These are phyloP conservation scores for Citrus glauca DNA, from an alignment of 345 rosid species.

Conservation along the genomic window DNA sequence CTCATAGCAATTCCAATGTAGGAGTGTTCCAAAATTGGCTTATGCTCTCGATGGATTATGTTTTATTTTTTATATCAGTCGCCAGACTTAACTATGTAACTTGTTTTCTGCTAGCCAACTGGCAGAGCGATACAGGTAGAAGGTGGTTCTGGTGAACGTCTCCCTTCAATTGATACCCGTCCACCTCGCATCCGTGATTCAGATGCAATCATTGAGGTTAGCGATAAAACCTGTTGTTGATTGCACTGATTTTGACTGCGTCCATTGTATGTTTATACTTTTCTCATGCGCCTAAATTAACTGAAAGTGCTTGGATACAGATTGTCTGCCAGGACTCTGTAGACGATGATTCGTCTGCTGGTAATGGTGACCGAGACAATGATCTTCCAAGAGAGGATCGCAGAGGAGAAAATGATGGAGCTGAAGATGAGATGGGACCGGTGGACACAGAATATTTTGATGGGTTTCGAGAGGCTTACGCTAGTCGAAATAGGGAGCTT, in stretches of 20 bases:
- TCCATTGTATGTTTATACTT: conserved; percentile 5
- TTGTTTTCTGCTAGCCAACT: conserved; percentile 61
- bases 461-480: conserved; percentile 28
- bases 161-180: conserved; percentile 84
- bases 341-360: conserved; percentile 54
- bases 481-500: conserved; percentile 29
- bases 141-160: conserved; percentile 83
- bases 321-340: conserved; percentile 69
- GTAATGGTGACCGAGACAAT: conserved; percentile 35
- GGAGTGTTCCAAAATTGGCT: background rate
- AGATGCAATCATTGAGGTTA: conserved; percentile 95
- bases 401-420: conserved; percentile 27
- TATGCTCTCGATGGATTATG: background rate
- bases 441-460: conserved; percentile 33
- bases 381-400: conserved; percentile 35
- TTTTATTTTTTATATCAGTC: conserved; percentile 8
- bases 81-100: conserved; percentile 10
- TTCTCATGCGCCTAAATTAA: conserved; percentile 21
- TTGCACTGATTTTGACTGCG: conserved; percentile 7
- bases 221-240: conserved; percentile 2
- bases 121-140: conserved; percentile 99
- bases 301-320: conserved; percentile 45
- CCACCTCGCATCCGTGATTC: conserved; percentile 87
- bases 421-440: conserved; percentile 30
- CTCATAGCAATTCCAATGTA: background rate